phyloP scores from a whole-genome alignment of 2,329 filamentous ascomycete genomes.

The Dactylellina parvicollis region DNA sequence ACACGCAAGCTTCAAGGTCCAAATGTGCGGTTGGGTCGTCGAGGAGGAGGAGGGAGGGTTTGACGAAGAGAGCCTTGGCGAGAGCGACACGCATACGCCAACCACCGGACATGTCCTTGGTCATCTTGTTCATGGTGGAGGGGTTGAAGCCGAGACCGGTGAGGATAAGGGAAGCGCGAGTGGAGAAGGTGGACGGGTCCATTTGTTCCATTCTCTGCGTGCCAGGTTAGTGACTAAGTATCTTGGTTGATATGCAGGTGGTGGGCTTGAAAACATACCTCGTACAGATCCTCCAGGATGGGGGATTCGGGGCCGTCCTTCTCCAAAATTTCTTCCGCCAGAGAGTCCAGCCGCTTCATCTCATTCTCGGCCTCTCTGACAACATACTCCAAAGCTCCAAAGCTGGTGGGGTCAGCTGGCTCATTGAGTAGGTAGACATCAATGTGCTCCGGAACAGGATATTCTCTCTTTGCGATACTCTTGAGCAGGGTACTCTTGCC shows the following conservation, averaged over 20 bases:
- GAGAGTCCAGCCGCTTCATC: constrained; percentile 85
- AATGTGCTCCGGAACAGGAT: constrained; percentile 92
- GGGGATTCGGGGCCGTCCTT: constrained; percentile 90
- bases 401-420: constrained; percentile 86
- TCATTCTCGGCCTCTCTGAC: constrained; percentile 93
- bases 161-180: constrained; percentile 92
- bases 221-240: background rate
- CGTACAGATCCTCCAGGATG: constrained; percentile 91
- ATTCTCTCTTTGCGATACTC: constrained; percentile 91
- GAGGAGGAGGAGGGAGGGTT: constrained; percentile 92
- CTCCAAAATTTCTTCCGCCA: constrained; percentile 90
- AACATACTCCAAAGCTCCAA: constrained; percentile 96
- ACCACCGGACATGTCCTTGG: constrained; percentile 99
- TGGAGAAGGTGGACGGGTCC: constrained; percentile 97
- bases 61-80: constrained; percentile 97
- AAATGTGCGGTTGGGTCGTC: constrained; percentile 99
- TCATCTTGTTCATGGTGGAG: constrained; percentile 96
- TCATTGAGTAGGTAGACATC: constrained; percentile 99
- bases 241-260: background rate
- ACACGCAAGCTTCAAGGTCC: constrained; percentile 99
- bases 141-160: constrained; percentile 99
- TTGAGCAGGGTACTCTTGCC: constrained; percentile 98
- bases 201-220: constrained; percentile 95
- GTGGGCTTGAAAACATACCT: constrained; percentile 70
- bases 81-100: constrained; percentile 99